Evolutionary conservation across 352 stramenopile species (phyloP), one percentile per base, ranked within the genome.

Genomic region (Phytophthora syringae): DNA sequence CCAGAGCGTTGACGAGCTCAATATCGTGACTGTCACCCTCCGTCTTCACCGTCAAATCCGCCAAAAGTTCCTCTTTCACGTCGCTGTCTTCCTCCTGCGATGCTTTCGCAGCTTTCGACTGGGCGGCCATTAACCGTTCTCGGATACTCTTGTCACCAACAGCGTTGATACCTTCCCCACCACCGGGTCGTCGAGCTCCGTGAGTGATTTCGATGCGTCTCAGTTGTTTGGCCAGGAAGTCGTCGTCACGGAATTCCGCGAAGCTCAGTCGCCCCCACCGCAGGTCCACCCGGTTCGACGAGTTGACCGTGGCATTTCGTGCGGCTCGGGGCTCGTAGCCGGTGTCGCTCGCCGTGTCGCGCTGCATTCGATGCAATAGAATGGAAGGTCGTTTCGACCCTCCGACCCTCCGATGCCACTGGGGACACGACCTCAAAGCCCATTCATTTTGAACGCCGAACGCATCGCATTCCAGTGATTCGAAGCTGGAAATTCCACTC

Each of bases 161-260:
- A 12, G 36, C 22, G 13, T 11, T 50, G 4, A 16, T 32, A 7
- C 6, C n/a, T 16, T 50, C 48, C 27, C 20, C 22, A 51, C 24
- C 9, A 27, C 6, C 25, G 3, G 50, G 39, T 5, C 68, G 60
- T 47, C 70, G 71, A 9, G 75, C 83, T 12, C 66, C 64, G 16
- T 78, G 58, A 2, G 64, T 70, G 48, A 77, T 70, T 60, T 93
- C 82, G 47, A 89, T 72, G 3, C 82, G 82, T 34, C 79, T 77
- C 39, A 88, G 48, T 53, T 94, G 82, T 52, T 90, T 88, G 24
- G 60, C 68, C 28, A 94, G 63, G 25, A 93, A 94, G 42, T 84
- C 80, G 21, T 89, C 82, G 45, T 93, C 77, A 20, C 67, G 64
- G 27, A 93, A 70, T 48, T 92, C 84, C 5, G 78, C 80, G 39